Conservation (phyloP, 108 stramenopile genomes). For the Cyclotella choctawhatcheeana region DNA sequence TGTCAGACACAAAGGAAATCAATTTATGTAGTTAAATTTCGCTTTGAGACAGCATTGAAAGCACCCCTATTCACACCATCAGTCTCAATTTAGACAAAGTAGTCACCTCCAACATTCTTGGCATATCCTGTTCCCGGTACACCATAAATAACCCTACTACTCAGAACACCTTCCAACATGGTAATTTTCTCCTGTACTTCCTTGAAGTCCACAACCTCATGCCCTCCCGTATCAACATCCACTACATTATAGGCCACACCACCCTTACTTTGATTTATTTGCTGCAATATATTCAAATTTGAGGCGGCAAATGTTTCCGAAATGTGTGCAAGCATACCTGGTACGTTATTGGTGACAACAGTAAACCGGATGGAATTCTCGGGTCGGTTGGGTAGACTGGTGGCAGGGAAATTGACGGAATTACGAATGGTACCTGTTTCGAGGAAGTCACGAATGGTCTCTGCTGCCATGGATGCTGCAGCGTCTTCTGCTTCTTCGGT, state of each 20-base stretch:
- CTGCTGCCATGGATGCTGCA: conserved; percentile 91
- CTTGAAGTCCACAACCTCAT: conserved; percentile 74
- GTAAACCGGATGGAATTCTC: conserved; percentile 80
- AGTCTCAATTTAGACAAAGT: conserved; percentile 69
- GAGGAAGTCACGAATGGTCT: conserved; percentile 87
- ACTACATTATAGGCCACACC: conserved; percentile 92
- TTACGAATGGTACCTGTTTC: conserved; percentile 87
- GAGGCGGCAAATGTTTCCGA: conserved; percentile 78
- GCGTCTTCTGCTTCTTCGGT: conserved; percentile 97
- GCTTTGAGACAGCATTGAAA: no score
- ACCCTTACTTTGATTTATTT: conserved; percentile 89
- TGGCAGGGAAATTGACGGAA: conserved; percentile 92
- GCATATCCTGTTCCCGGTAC: conserved; percentile 88
- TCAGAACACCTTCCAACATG: conserved; percentile 87
- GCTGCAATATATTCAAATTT: conserved; percentile 89
- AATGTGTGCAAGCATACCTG: conserved; percentile 88
- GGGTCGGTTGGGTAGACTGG: conserved; percentile 63
- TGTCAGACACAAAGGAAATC: no score
- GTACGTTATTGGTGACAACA: conserved; percentile 90
- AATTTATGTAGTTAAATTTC: no score
- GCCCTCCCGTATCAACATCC: conserved; percentile 77
- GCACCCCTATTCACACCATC: neutral
- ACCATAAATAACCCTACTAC: conserved; percentile 79
- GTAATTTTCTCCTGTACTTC: conserved; percentile 87
- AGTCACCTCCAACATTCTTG: conserved; percentile 86